Evolutionary conservation across 345 rosid genomes (phyloP).

Genomic region (Syzygium aromaticum): DNA sequence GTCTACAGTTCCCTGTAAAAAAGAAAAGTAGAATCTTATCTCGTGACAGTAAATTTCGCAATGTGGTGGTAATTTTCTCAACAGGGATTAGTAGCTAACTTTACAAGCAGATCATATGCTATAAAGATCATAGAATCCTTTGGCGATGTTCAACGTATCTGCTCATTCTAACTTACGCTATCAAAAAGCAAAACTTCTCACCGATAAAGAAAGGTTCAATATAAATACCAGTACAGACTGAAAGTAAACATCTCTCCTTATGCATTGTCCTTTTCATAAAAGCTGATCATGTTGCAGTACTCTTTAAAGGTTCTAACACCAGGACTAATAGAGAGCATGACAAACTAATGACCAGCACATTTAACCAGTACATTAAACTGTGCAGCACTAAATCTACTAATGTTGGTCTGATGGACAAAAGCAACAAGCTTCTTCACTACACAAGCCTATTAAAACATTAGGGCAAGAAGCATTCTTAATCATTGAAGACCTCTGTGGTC

Average conservation of each 20-base stretch:
- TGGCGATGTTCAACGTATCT: neutral
- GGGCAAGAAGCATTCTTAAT: neutral
- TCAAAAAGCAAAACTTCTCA: neutral
- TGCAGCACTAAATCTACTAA: neutral
- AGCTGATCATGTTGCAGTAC: neutral
- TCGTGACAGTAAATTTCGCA: neutral
- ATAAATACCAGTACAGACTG: neutral
- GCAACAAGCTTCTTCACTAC: neutral
- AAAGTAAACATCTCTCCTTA: neutral
- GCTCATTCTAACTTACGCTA: neutral
- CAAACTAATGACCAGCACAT: neutral
- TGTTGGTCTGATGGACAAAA: neutral
- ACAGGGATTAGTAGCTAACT: neutral
- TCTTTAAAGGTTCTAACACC: neutral
- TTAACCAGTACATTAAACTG: neutral
- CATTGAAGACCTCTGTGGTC: neutral
- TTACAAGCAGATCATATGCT: neutral
- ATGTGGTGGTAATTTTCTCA: neutral
- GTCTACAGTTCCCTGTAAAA: neutral
- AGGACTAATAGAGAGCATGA: neutral
- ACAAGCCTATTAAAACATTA: neutral
- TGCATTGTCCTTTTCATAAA: neutral
- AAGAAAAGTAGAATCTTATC: neutral
- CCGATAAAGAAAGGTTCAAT: neutral
- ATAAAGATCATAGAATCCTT: neutral